Base-by-base conservation (phyloP, 1,284 basidiomycete genomes). In the Tilletiaria anomala region DNA sequence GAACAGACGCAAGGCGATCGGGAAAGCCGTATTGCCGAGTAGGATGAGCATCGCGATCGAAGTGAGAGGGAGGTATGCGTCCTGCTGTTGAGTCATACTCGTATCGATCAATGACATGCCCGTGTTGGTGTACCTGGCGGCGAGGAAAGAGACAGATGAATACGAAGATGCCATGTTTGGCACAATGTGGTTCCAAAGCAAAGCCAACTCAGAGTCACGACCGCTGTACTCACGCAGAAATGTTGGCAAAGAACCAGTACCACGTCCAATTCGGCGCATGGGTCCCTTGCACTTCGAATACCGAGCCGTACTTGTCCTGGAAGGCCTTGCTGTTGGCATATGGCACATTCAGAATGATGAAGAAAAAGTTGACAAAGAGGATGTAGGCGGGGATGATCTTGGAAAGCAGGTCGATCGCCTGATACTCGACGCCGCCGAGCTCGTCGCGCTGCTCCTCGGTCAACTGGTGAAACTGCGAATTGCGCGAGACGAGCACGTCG, bases 391-490 rank as follows among this genome's bases (percentile, higher is more conserved):
- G 54, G n/a, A 62, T 47, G 16, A 68, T 45, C 44, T 56, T 58
- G 24, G 85, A 70, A 32, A 91, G 67, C 3, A 81, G 73, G 45
- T 79, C 80, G 42, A 93, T 69, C 1, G 82, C 86, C n/a, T 86
- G 76, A 60, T 87, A 96, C 67, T 97, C 91, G 12, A 93, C 82
- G 5, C 89, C 89, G 6, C 88, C 88, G 4, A 96, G 72, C 68
- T 94, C 87, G 8, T 29, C 26, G 53, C 85, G 72, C 58, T 96
- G 82, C 41, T 86, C 82, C 24, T 78, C 75, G 0, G 80, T 83
- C 40, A 94, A 69, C 32, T 76, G 72, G 37, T 78, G 76, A 63
- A 97, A 94, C n/a, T 75, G 72, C 17, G 85, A 91, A 66, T 96
- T 96, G 40, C 82, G 53, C 8, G 56, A 47, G n/a, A 65, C 58